These are phyloP conservation scores for Stephania yunnanensis DNA, from an alignment of 164 flowering plant species.

Conservation along the genomic window DNA sequence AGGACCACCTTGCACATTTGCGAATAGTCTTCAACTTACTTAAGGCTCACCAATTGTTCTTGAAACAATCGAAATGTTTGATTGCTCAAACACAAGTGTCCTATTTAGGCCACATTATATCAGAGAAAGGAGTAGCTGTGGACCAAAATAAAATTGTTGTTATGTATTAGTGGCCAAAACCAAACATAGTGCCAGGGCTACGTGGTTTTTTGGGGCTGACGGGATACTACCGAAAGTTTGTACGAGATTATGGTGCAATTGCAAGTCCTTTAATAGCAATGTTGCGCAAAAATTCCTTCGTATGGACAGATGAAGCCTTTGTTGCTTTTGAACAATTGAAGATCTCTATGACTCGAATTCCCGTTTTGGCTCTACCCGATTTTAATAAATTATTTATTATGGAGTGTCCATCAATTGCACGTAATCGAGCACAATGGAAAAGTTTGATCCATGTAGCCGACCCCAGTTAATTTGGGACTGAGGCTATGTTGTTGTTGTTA, in stretches of 20 bases:
- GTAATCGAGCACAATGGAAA: no score
- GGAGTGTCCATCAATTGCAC: no score
- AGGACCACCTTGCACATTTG: conserved; percentile 4
- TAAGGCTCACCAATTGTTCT: neutral
- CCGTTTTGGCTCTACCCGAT: no score
- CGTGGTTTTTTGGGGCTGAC: conserved; percentile 7
- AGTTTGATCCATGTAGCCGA: no score
- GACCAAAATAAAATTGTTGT: neutral
- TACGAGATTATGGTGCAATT: conserved; percentile 1
- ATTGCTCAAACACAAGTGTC: neutral
- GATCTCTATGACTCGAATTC: no score
- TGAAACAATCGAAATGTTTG: neutral
- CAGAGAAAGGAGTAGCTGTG: neutral
- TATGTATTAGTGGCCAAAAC: neutral
- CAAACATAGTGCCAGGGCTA: neutral
- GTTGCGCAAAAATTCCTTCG: no score
- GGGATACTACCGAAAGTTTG: conserved; percentile 10
- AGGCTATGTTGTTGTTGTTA: no score
- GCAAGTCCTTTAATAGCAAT: neutral
- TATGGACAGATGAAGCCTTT: no score
- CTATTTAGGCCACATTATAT: neutral
- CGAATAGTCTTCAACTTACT: neutral
- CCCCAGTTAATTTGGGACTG: no score
- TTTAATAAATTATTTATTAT: no score
- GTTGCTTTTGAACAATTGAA: no score